Base-by-base conservation (phyloP, 495 filamentous ascomycete genomes). In the Hypoxylon fragiforme region DNA sequence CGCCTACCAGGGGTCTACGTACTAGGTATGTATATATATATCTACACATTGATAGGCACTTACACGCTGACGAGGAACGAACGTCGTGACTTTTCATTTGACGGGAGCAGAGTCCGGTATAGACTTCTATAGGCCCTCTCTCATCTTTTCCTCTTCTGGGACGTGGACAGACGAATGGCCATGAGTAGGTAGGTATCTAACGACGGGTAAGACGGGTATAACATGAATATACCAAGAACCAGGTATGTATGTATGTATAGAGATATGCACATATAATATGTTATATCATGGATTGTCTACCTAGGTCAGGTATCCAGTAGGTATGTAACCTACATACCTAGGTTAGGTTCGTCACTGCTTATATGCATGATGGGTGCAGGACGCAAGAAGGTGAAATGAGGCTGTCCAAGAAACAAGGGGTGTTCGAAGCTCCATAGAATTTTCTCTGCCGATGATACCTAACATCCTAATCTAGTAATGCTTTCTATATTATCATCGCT, bases 311-410 rank as follows among this genome's bases (percentile, higher is more conserved):
- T 28, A 28, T 9, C 24, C 9, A 28, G 24, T 28, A 28, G n/a
- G 24, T 28, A 28, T 28, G 24, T 28, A 28, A 9, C n/a, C n/a
- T n/a, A n/a, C n/a, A n/a, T n/a, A n/a, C n/a, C n/a, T n/a, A n/a
- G n/a, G n/a, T n/a, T n/a, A n/a, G 40, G 42, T 7, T 28, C 26
- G 43, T 54, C 51, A 47, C 19, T 32, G 34, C 42, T 54, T 54
- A 28, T 54, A 54, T 30, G 50, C 44, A 37, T 60, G 44, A 26
- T 18, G 4, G 14, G 36, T 60, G 45, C 45, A 50, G 20, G 26
- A 42, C 19, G 12, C 9, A 18, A 24, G 42, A 15, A 26, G 3
- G 24, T 7, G 35, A 18, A 52, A 53, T 41, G 38, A 45, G 46
- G 44, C 50, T 44, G 26, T 22, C 19, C 3, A 28, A 28, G 18